Evolutionary conservation across 1,139 yeast genomes (phyloP), one percentile per base, ranked within the genome.

Genomic region (Pichia sp.): DNA sequence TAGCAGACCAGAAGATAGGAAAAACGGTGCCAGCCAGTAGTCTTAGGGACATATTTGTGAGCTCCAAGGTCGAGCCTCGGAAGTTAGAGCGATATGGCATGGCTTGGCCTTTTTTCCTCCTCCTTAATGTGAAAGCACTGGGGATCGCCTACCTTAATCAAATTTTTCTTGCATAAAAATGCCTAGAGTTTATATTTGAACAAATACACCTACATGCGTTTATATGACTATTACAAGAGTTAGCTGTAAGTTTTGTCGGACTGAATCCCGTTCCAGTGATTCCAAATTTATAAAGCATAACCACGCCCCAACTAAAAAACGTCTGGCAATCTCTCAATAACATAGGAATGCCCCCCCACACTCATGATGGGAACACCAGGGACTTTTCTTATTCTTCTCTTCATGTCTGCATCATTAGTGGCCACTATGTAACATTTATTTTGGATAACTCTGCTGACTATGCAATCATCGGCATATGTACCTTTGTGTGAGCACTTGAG

Each of bases 301-400:
- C 18, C n/a, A 13, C 18, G 8, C 37, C 18, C 7, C 19, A 16
- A 34, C 67, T 74, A 91, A 66, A 91, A 90, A 19, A 87, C 96
- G 67, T 91, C 97, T 1, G 99, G 99, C 53, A 93, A 78, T 66
- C 97, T 80, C 69, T 93, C 99, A 59, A 93, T 85, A 41, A 87
- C 96, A 68, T 91, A 93, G 2, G 90, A 75, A 66, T 89, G 96
- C 2, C 87, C 87, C 46, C 98, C 99, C 18, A 93, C 99, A 69
- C 96, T 89, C 93, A 93, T 82, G 45, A 93, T 75, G 10, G 99
- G 99, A 57, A 93, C 87, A 63, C 99, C 99, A 1, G 98, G 99
- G 16, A 93, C 90, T 70, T 93, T 93, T 71, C 99, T 80, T 42
- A 93, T 80, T 68, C 99, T 79, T 65, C 97, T 82, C 69, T 93